Evolutionary conservation across 192 early-diverging fungal genomes (phyloP), one percentile per base, ranked within the genome.

Genomic region (Umbelopsis sp.): DNA sequence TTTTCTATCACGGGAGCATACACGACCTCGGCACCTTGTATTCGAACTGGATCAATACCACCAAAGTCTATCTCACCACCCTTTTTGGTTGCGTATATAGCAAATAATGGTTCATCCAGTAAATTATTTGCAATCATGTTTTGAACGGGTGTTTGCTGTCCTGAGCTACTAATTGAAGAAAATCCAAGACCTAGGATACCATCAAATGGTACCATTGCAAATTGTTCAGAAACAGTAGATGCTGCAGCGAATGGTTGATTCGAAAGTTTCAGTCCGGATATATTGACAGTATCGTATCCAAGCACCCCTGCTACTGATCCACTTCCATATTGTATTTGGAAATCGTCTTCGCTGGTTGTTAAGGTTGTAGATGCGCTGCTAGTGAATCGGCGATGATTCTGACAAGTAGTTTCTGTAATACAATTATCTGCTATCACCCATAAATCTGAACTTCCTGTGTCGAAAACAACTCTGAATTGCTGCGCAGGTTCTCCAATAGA

Each of bases 361-460:
- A 49, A 72, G 41, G 1, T 77, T 74, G 1, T 69, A 69, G 6
- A 80, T 76, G 1, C 41, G 6, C 2, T 68, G 74, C 21, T 50
- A 66, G 24, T 68, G n/a, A 74, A 75, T 16, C 76, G 54, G 26
- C 74, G 70, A 21, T 83, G 83, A 14, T 56, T 36, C 11, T 44
- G 54, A 36, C 73, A 78, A 22, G 56, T 4, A 7, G 12, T 29
- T 31, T 54, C 49, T 0, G 76, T 78, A 36, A 47, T 68, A 53
- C 85, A 86, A 12, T 73, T 77, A 21, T 75, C 65, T 43, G 81
- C 81, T 21, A 81, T 74, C 1, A 86, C 77, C 91, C 91, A 93
- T 47, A 93, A 73, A 73, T 91, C 89, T 25, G 88, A 82, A 25
- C 89, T 90, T 3, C 91, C 91, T 0, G 91, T 93, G 65, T 93